A percentile compares a stretch with the other conserved stretches of the same genome.
Evolutionary conservation across 352 stramenopile genomes (phyloP).

Genomic region (Elongisporangium prolatum): DNA sequence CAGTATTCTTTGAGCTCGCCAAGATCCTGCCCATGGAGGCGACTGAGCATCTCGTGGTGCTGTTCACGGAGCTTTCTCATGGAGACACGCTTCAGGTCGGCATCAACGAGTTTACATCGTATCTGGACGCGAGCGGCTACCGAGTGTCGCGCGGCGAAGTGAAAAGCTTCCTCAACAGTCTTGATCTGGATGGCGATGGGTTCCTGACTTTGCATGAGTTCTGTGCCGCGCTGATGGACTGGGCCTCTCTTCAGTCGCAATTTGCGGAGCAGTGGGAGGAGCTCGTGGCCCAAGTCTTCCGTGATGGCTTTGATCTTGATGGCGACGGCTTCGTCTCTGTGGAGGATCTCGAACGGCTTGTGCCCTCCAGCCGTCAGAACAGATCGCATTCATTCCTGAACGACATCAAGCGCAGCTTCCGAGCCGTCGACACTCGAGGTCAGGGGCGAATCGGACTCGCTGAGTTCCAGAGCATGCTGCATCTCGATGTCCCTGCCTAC

Average conservation of each 20-base stretch:
- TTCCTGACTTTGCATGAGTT: conserved; percentile 59
- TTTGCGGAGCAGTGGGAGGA: conserved; percentile 24
- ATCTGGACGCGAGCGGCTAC: conserved; percentile 52
- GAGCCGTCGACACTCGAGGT: conserved; percentile 32
- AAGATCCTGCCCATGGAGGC: conserved; percentile 38
- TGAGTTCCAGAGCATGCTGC: conserved; percentile 54
- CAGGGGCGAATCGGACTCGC: conserved; percentile 29
- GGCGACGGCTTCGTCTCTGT: conserved; percentile 41
- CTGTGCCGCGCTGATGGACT: conserved; percentile 65
- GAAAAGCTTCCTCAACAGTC: conserved; percentile 45
- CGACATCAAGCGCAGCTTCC: conserved; percentile 58
- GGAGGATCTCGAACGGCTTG: conserved; percentile 38
- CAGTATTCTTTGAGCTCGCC: conserved; percentile 56
- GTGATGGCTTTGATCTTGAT: conserved; percentile 34
- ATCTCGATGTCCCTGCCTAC: conserved; percentile 37
- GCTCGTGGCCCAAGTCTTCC: conserved; percentile 38
- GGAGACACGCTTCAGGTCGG: conserved; percentile 41
- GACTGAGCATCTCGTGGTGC: conserved; percentile 58
- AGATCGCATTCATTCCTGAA: conserved; percentile 51
- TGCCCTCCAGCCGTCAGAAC: conserved; percentile 23
- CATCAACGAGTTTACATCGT: conserved; percentile 47
- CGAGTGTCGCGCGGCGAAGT: conserved; percentile 53
- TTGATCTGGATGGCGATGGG: conserved; percentile 65
- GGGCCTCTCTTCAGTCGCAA: conserved; percentile 44
- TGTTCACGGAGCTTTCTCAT: conserved; percentile 61